Evolutionary conservation across 129 eudicot species (phyloP).

Genomic region (Saposhnikovia divaricata): DNA sequence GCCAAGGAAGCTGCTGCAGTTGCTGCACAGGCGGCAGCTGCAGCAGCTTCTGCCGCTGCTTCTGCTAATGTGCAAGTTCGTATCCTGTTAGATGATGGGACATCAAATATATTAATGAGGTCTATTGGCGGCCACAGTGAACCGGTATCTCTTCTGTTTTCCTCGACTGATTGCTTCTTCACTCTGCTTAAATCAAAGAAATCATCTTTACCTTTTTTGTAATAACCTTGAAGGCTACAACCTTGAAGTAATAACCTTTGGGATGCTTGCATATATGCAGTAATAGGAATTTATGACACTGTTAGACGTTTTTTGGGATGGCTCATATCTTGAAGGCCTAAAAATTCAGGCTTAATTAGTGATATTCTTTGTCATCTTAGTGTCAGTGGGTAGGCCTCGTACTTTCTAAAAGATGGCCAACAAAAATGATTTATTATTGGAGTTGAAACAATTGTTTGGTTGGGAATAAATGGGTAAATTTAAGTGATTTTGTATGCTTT

Average conservation of each 20-base stretch:
- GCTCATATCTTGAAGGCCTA: not conserved
- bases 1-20: constrained; percentile 97
- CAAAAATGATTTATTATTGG: not conserved
- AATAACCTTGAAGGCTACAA: not conserved
- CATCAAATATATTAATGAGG: constrained; percentile 89
- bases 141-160: constrained; percentile 44
- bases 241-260: too few species aligned
- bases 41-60: constrained; percentile 85
- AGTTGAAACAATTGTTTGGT: not conserved
- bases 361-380: not conserved
- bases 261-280: not conserved
- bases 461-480: not conserved
- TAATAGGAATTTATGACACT: not conserved
- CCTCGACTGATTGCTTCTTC: too few species aligned
- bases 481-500: not conserved
- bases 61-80: constrained; percentile 94
- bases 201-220: not conserved
- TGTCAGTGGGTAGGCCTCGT: not conserved
- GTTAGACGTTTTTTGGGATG: not conserved
- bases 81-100: constrained; percentile 95
- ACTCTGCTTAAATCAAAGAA: not conserved
- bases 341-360: not conserved
- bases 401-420: not conserved
- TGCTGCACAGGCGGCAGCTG: constrained; percentile 93
- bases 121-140: constrained; percentile 83